Percentiles rank a stretch among this genome's conserved stretches.
Conservation (phyloP, 306 rosid species). For the Purshia tridentata region DNA sequence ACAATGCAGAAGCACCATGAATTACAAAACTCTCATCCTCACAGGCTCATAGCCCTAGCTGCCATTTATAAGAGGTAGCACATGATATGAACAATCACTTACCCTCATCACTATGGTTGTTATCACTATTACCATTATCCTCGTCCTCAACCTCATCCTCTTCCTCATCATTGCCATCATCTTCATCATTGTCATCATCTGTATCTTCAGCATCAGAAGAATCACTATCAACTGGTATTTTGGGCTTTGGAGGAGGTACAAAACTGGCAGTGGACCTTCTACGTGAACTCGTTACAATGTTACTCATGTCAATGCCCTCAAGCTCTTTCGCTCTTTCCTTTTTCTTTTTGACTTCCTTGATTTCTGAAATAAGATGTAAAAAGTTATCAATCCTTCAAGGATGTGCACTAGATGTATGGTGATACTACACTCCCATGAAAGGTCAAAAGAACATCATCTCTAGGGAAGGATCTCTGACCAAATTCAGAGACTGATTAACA, state of each 20-base stretch:
- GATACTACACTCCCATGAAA: slow-evolving; percentile 13
- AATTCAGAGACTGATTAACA: not conserved
- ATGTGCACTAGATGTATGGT: not conserved
- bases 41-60: not conserved
- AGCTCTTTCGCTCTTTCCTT: slow-evolving; percentile 92
- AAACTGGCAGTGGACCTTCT: slow-evolving; percentile 72
- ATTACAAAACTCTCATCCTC: not conserved
- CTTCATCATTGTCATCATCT: slow-evolving; percentile 38
- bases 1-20: not conserved
- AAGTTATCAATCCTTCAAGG: slow-evolving; percentile 9
- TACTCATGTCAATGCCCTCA: slow-evolving; percentile 91
- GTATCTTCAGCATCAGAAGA: slow-evolving; percentile 42
- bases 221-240: slow-evolving; percentile 59
- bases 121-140: slow-evolving; percentile 35
- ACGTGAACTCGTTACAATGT: slow-evolving; percentile 84
- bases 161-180: slow-evolving; percentile 43
- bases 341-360: slow-evolving; percentile 76
- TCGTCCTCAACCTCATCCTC: slow-evolving; percentile 55
- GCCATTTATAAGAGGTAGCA: slow-evolving; percentile 1
- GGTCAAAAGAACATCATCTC: slow-evolving; percentile 8
- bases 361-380: slow-evolving; percentile 49
- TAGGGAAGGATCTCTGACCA: slow-evolving; percentile 1
- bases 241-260: slow-evolving; percentile 68
- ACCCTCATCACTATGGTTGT: slow-evolving; percentile 81
- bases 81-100: slow-evolving; percentile 15